Base-by-base conservation (phyloP, 345 rosid species). In the Acer yangbiense region DNA sequence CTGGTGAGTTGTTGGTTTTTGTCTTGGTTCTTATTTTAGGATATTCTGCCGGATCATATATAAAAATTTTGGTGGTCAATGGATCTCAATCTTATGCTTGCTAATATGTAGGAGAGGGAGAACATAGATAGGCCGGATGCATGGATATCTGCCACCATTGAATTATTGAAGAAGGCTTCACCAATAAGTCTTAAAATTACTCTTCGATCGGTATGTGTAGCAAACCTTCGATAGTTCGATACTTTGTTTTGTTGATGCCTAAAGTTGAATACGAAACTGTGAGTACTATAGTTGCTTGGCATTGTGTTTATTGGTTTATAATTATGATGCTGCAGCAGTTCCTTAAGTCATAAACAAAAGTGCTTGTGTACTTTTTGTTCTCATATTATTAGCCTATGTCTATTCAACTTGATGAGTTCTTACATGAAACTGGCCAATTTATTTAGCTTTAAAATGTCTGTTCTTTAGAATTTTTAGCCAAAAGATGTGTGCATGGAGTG, bases 171-270 rank as follows among this genome's bases (percentile, higher is more conserved):
- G 85, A 83, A 81, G 82, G 97, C 92, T 80, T 95, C 95, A 17
- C 98, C 98, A 61, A 91, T 89, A 61, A 95, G 98, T 87, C 97
- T 95, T 71, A 95, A 93, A 81, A 85, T 93, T 74, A 85, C 94
- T 68, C 97, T 93, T 69, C 87, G 88, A 91, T 90, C 92, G 75
- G 98, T 95, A 84, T 35, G 39, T 55, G 55, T 72, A 20, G 9
- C 65, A 44, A 71, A 11, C 52, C 35, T 68, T 35, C 6, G 1
- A 35, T 35, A 35, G 10, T 43, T 76, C 32, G 21, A 43, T 41
- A 14, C 16, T 21, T 9, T 20, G 46, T 66, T 14, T 27, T 20
- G 44, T 29, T 18, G 35, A 16, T 32, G 70, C 21, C 41, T 67
- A 35, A 44, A 63, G 9, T 21, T 68, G 43, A 41, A 57, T 55